Conservation (phyloP, 1,284 basidiomycete species). For the Heterobasidion annosum region DNA sequence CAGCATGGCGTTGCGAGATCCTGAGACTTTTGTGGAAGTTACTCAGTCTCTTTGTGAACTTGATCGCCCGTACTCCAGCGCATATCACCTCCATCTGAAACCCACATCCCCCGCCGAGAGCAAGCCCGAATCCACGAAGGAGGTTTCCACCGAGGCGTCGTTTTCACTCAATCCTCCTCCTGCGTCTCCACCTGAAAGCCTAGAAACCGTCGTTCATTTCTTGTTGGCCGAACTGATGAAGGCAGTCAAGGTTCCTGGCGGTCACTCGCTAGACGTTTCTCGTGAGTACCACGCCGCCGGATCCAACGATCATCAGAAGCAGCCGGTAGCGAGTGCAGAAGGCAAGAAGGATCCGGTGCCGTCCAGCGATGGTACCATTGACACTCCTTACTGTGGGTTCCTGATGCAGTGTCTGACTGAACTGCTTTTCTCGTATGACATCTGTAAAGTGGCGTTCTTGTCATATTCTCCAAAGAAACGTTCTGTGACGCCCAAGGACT, state of each 20-base stretch:
- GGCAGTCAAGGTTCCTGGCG: slow-evolving; percentile 34
- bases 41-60: slow-evolving; percentile 69
- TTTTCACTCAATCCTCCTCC: neutral
- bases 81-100: slow-evolving; percentile 53
- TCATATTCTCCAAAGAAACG: slow-evolving; percentile 71
- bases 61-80: slow-evolving; percentile 50
- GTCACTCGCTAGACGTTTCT: slow-evolving; percentile 5
- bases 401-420: slow-evolving; percentile 91
- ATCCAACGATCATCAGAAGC: slow-evolving; percentile 4
- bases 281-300: slow-evolving; percentile 10
- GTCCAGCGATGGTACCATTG: slow-evolving; percentile 11
- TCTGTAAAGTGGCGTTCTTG: slow-evolving; percentile 85
- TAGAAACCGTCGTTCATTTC: slow-evolving; percentile 66
- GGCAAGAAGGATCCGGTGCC: slow-evolving; percentile 1
- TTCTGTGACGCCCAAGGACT: slow-evolving; percentile 56
- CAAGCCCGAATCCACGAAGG: slow-evolving; percentile 13
- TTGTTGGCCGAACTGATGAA: slow-evolving; percentile 66
- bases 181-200: slow-evolving; percentile 27
- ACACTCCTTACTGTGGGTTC: slow-evolving; percentile 73
- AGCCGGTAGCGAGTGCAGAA: neutral
- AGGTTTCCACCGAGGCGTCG: slow-evolving; percentile 5
- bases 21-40: slow-evolving; percentile 69
- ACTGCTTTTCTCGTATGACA: slow-evolving; percentile 86
- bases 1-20: slow-evolving; percentile 78
- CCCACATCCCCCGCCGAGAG: slow-evolving; percentile 14